phyloP scores from a whole-genome alignment of 805 yeast genomes.

The Metschnikowia chrysomelidarum region DNA sequence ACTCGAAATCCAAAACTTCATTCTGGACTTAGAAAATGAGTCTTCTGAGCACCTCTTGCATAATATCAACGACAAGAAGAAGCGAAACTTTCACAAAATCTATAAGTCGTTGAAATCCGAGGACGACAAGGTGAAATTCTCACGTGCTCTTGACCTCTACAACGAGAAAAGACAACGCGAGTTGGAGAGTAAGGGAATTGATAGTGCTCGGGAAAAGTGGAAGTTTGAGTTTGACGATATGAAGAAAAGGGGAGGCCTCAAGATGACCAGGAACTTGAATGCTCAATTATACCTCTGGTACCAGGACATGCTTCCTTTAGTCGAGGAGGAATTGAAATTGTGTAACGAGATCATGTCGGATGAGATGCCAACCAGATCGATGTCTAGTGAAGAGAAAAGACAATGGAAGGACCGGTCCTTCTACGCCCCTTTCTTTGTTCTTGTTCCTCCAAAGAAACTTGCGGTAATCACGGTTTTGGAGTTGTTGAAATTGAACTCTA shows the following conservation, averaged over 20 bases:
- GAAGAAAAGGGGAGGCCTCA: constrained; percentile 53
- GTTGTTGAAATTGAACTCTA: constrained; percentile 66
- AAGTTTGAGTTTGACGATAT: constrained; percentile 72
- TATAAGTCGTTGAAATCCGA: constrained; percentile 49
- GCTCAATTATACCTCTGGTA: constrained; percentile 85
- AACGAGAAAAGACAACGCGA: constrained; percentile 75
- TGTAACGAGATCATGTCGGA: constrained; percentile 47
- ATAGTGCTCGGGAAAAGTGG: constrained; percentile 90
- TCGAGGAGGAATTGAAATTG: constrained; percentile 61
- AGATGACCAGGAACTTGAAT: constrained; percentile 60
- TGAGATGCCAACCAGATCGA: constrained; percentile 12
- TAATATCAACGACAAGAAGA: constrained; percentile 32
- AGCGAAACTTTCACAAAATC: constrained; percentile 66
- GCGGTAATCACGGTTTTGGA: constrained; percentile 85
- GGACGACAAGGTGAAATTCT: constrained; percentile 50
- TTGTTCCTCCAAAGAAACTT: constrained; percentile 77
- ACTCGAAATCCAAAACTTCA: constrained; percentile 26
- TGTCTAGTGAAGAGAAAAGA: constrained; percentile 17
- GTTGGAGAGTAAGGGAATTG: constrained; percentile 75
- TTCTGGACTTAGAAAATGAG: constrained; percentile 30
- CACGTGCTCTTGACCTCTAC: constrained; percentile 61
- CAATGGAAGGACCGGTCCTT: constrained; percentile 45
- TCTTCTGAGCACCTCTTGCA: constrained; percentile 26
- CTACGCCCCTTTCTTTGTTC: constrained; percentile 74
- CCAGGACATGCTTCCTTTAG: constrained; percentile 63